phyloP scores from a whole-genome alignment of 2,329 filamentous ascomycete species.

The Rutstroemia sp. region DNA sequence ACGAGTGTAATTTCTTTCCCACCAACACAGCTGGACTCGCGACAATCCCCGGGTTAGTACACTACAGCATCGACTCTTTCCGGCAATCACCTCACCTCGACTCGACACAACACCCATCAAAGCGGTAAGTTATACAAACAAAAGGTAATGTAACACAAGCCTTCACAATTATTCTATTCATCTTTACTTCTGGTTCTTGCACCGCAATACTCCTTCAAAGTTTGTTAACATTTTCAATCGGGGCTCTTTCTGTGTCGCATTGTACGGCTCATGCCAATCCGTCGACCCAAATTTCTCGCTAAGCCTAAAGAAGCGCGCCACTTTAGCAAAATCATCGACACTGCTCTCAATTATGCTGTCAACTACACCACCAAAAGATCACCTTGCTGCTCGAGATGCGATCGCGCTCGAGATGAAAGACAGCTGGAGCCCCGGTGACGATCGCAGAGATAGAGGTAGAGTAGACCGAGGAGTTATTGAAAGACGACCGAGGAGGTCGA shows the following conservation, averaged over 20 bases:
- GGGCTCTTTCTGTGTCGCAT: slow-evolving; percentile 5
- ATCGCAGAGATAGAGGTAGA: slow-evolving; percentile 36
- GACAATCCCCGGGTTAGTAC: neutral
- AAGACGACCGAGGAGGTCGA: slow-evolving; percentile 29
- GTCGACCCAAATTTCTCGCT: slow-evolving; percentile 11
- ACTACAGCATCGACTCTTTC: slow-evolving; percentile 1
- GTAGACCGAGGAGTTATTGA: slow-evolving; percentile 32
- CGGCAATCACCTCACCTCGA: neutral
- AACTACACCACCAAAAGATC: slow-evolving; percentile 8
- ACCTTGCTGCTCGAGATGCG: slow-evolving; percentile 28
- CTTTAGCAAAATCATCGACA: slow-evolving; percentile 12
- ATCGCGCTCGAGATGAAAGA: slow-evolving; percentile 33
- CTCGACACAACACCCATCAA: neutral
- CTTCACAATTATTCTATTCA: neutral
- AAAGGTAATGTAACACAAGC: slow-evolving; percentile 10
- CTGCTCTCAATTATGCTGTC: slow-evolving; percentile 6
- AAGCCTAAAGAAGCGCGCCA: slow-evolving; percentile 11
- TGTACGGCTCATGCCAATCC: slow-evolving; percentile 9
- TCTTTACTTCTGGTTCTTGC: neutral
- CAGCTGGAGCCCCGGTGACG: slow-evolving; percentile 35
- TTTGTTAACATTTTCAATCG: neutral
- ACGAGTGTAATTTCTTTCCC: slow-evolving; percentile 1
- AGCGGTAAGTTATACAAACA: slow-evolving; percentile 8
- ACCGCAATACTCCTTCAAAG: neutral
- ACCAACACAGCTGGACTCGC: neutral